Conservation (phyloP, 2,329 filamentous ascomycete species). For the Aspergillus latus region DNA sequence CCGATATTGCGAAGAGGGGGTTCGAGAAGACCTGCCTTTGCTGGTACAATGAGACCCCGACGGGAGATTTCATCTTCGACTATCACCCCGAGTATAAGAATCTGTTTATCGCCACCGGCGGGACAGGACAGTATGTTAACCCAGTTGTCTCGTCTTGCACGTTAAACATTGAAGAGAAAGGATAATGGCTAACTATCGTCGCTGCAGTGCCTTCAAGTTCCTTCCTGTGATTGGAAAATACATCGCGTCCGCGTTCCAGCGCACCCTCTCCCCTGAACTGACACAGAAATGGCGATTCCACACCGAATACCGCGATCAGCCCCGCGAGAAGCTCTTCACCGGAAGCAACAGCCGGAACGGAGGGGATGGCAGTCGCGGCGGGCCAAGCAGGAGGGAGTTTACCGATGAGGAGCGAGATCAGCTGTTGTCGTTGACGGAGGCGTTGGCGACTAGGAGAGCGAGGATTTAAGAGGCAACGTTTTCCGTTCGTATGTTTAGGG, state of each 20-base stretch:
- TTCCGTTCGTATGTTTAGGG: too few relatives aligned
- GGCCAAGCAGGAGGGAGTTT: slow-evolving; percentile 30
- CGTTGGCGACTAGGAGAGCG: too few relatives aligned
- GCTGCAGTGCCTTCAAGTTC: slow-evolving; percentile 62
- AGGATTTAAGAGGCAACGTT: too few relatives aligned
- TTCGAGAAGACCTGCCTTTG: slow-evolving; percentile 63
- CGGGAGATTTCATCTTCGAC: slow-evolving; percentile 67
- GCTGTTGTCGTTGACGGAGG: too few relatives aligned
- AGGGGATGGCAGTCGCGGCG: slow-evolving; percentile 36
- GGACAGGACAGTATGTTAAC: slow-evolving; percentile 31
- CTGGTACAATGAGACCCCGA: slow-evolving; percentile 71
- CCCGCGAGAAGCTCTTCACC: slow-evolving; percentile 19
- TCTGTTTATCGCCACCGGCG: slow-evolving; percentile 31
- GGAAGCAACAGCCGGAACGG: too few relatives aligned
- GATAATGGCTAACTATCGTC: neutral
- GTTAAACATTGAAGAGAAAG: too few relatives aligned
- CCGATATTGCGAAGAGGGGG: slow-evolving; percentile 56
- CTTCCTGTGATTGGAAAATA: slow-evolving; percentile 59
- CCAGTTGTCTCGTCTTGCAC: too few relatives aligned
- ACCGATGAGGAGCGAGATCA: neutral
- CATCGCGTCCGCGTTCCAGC: slow-evolving; percentile 57
- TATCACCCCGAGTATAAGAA: slow-evolving; percentile 59
- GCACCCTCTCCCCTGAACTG: slow-evolving; percentile 50
- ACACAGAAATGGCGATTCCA: slow-evolving; percentile 58
- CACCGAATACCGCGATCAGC: slow-evolving; percentile 21